Percentiles rank a stretch among this genome's conserved stretches.
Evolutionary conservation across 208 protist genomes (phyloP).

Genomic region (Trypanosoma lewisi): DNA sequence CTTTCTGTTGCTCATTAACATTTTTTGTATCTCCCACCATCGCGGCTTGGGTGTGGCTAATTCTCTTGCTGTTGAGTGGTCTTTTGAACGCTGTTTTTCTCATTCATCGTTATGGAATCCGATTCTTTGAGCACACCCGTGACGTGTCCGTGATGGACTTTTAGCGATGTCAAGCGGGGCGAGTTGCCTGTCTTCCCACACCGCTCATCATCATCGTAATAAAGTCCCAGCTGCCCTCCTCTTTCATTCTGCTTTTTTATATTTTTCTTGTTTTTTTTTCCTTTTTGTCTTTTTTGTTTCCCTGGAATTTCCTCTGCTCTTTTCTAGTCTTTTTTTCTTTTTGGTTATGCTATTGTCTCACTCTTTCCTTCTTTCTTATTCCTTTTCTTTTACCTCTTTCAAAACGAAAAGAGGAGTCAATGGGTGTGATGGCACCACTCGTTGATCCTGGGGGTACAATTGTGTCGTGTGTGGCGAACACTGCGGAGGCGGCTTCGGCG

Average conservation of each 20-base stretch:
- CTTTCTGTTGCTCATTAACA: slow-evolving; percentile 11
- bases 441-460: background rate
- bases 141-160: slow-evolving; percentile 9
- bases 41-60: slow-evolving; percentile 8
- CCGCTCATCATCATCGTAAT: background rate
- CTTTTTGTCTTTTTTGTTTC: slow-evolving; percentile 14
- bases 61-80: background rate
- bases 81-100: background rate
- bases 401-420: background rate
- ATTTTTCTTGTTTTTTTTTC: slow-evolving; percentile 6
- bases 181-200: background rate
- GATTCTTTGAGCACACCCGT: slow-evolving; percentile 2
- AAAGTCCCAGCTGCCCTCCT: slow-evolving; percentile 3
- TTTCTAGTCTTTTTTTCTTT: background rate
- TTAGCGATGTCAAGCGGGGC: too few species aligned
- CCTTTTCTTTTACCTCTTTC: slow-evolving; percentile 14
- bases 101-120: background rate
- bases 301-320: background rate
- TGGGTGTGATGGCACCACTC: slow-evolving; percentile 5
- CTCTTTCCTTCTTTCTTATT: background rate
- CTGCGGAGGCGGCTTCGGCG: slow-evolving; percentile 21
- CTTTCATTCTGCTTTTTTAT: slow-evolving; percentile 11
- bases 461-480: background rate
- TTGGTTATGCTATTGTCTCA: background rate
- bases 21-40: background rate